phyloP scores from a whole-genome alignment of 2,329 filamentous ascomycete species.

The Tolypocladium tropicale region DNA sequence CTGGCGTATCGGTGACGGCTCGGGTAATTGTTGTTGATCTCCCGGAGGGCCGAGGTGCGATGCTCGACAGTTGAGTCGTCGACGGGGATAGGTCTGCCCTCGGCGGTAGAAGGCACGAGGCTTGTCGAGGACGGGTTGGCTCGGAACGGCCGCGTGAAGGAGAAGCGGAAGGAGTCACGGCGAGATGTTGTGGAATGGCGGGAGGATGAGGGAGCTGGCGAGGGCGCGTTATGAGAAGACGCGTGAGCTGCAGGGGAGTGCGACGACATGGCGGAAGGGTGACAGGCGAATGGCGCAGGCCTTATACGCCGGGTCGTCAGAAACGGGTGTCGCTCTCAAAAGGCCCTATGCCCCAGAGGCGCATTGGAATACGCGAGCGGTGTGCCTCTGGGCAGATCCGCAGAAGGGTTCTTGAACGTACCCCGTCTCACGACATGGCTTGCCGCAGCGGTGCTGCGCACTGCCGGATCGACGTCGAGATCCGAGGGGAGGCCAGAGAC shows the following conservation, averaged over 20 bases:
- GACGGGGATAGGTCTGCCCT: conserved; percentile 44
- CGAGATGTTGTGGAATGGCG: conserved; percentile 16
- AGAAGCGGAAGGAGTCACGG: conserved; percentile 32
- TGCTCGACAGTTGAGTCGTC: conserved; percentile 45
- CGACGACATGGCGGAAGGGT: conserved; percentile 7
- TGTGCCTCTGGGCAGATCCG: neutral
- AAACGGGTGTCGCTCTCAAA: neutral
- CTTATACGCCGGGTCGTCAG: neutral
- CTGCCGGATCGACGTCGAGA: neutral
- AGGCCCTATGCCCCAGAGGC: neutral
- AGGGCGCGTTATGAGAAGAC: conserved; percentile 8
- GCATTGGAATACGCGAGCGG: neutral
- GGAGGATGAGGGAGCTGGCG: conserved; percentile 13
- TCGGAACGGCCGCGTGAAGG: conserved; percentile 37
- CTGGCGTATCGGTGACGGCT: conserved; percentile 47
- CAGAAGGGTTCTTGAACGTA: neutral
- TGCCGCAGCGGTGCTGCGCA: neutral
- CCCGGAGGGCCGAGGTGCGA: conserved; percentile 49
- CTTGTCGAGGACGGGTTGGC: conserved; percentile 42
- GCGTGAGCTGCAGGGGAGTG: conserved; percentile 11
- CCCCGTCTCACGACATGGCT: neutral
- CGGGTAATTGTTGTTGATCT: conserved; percentile 48
- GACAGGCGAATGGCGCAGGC: neutral
- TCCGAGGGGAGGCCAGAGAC: neutral
- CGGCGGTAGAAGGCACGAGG: conserved; percentile 42